phyloP scores from a whole-genome alignment of 2,329 filamentous ascomycete genomes.

The Stenocarpella maydis region DNA sequence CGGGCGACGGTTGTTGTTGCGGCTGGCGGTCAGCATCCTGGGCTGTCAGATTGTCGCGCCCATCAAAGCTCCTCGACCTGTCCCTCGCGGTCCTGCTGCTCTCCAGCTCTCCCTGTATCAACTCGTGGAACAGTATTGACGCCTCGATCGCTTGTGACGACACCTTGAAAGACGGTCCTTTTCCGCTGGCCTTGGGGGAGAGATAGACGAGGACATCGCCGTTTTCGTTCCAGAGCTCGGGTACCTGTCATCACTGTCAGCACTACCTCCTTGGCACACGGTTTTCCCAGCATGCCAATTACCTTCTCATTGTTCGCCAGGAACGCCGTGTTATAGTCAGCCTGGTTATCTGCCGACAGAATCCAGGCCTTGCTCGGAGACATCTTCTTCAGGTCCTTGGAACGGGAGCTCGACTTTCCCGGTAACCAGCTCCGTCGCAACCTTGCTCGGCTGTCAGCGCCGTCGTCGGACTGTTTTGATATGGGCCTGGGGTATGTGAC shows the following conservation, averaged over 20 bases:
- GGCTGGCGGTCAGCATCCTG: constrained; percentile 52
- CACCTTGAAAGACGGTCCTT: constrained; percentile 68
- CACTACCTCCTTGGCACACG: neutral
- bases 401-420: constrained; percentile 61
- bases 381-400: constrained; percentile 45
- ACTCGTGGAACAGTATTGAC: constrained; percentile 62
- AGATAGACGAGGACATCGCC: constrained; percentile 67
- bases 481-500: constrained; percentile 43
- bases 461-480: constrained; percentile 47
- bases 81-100: constrained; percentile 44
- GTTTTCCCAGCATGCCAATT: constrained; percentile 1
- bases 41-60: constrained; percentile 56
- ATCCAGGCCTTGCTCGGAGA: constrained; percentile 57
- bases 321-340: constrained; percentile 64
- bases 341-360: constrained; percentile 57
- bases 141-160: constrained; percentile 61
- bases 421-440: constrained; percentile 64
- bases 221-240: constrained; percentile 71
- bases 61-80: constrained; percentile 55
- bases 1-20: constrained; percentile 41
- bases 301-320: constrained; percentile 65
- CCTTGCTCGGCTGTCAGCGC: constrained; percentile 48
- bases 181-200: constrained; percentile 57
- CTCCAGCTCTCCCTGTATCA: constrained; percentile 57
- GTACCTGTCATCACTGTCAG: constrained; percentile 54